phyloP scores from a whole-genome alignment of 2,329 filamentous ascomycete genomes.

The Ophiostoma sp. region DNA sequence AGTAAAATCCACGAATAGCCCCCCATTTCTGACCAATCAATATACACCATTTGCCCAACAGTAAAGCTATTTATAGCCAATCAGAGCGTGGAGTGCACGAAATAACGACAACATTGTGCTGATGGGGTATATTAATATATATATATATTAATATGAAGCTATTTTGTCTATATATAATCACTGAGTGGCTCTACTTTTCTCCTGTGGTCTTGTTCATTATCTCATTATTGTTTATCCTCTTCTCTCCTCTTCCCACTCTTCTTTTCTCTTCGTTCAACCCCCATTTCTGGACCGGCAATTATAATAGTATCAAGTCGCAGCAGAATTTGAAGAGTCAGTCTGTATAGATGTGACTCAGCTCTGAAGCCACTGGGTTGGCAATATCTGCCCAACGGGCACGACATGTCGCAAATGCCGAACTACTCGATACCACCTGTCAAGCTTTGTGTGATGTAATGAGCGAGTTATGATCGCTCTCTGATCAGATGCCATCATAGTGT shows the following conservation, averaged over 20 bases:
- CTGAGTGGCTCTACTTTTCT: too few relatives aligned
- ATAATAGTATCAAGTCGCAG: too few relatives aligned
- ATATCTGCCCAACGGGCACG: background rate
- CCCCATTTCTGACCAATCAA: background rate
- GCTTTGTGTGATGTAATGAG: background rate
- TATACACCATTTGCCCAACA: background rate
- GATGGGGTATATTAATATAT: too few relatives aligned
- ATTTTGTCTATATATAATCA: too few relatives aligned
- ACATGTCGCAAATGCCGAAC: conserved; percentile 8
- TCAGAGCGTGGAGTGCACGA: background rate
- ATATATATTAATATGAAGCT: too few relatives aligned
- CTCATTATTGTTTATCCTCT: too few relatives aligned
- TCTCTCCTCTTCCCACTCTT: too few relatives aligned
- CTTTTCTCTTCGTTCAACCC: too few relatives aligned
- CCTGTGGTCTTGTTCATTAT: too few relatives aligned
- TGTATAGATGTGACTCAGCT: background rate
- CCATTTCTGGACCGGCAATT: too few relatives aligned
- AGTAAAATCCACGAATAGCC: background rate
- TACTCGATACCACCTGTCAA: conserved; percentile 8
- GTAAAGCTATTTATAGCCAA: background rate
- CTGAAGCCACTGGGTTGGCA: background rate
- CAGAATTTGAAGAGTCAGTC: too few relatives aligned
- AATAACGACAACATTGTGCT: background rate
- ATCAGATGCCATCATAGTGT: conserved; percentile 8
- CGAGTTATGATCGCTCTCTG: background rate